phyloP scores from a whole-genome alignment of 2,329 filamentous ascomycete species.

The Neoarthrinium moseri region DNA sequence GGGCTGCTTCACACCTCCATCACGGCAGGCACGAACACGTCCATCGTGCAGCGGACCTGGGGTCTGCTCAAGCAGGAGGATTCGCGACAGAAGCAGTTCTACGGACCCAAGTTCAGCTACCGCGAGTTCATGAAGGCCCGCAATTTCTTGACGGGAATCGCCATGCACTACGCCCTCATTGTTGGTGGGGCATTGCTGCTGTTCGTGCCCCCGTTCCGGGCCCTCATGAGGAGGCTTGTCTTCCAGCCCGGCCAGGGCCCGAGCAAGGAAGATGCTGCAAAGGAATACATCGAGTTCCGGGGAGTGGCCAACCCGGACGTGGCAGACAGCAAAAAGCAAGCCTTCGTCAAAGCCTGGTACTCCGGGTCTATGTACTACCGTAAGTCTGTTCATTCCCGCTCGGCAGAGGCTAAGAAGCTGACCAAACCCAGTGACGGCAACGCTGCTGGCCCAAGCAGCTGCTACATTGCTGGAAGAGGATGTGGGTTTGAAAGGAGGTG shows the following conservation, averaged over 20 bases:
- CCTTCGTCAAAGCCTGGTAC: conserved; percentile 53
- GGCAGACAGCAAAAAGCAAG: conserved; percentile 41
- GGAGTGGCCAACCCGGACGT: conserved; percentile 63
- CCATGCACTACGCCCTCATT: conserved; percentile 47
- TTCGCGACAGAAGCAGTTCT: conserved; percentile 43
- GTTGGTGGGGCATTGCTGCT: conserved; percentile 43
- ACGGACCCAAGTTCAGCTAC: conserved; percentile 62
- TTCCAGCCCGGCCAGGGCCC: conserved; percentile 56
- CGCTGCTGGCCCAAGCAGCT: conserved; percentile 64
- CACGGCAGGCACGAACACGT: conserved; percentile 46
- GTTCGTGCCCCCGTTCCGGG: conserved; percentile 43
- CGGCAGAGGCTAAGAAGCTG: too few species aligned
- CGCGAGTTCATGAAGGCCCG: conserved; percentile 51
- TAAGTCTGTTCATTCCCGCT: conserved; percentile 43
- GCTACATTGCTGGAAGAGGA: conserved; percentile 64
- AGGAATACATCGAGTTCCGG: conserved; percentile 62
- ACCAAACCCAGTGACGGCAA: conserved; percentile 56
- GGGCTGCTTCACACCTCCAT: conserved; percentile 56
- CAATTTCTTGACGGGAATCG: conserved; percentile 48
- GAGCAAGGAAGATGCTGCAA: conserved; percentile 49
- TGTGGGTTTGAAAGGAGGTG: conserved; percentile 59
- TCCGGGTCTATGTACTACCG: conserved; percentile 64
- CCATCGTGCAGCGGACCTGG: conserved; percentile 62
- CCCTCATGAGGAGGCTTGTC: conserved; percentile 40
- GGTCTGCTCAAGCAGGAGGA: conserved; percentile 52